These are phyloP conservation scores for Chaetomium globosum DNA, from an alignment of 2,329 filamentous ascomycete species.

Conservation along the genomic window DNA sequence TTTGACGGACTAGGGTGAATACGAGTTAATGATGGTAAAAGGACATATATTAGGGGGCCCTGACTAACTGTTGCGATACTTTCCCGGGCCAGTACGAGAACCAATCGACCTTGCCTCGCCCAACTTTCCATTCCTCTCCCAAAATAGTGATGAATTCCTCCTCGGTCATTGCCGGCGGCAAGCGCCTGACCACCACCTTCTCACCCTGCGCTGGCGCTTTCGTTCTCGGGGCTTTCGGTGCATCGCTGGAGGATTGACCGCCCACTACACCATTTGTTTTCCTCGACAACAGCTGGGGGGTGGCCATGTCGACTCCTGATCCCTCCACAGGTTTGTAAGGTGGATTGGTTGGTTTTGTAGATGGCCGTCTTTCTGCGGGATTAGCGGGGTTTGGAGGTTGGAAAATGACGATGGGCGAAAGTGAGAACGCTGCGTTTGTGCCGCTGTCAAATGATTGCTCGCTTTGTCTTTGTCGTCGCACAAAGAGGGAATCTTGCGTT, in stretches of 20 bases:
- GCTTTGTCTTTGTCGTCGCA: neutral
- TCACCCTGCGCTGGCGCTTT: constrained; percentile 64
- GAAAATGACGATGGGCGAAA: neutral
- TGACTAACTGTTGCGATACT: constrained; percentile 75
- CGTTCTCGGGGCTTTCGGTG: constrained; percentile 50
- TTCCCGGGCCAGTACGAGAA: constrained; percentile 68
- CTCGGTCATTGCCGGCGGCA: constrained; percentile 83
- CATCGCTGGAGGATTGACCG: constrained; percentile 48
- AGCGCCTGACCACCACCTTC: constrained; percentile 80
- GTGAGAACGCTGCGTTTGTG: neutral
- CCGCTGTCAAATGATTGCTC: neutral
- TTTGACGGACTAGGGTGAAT: constrained; percentile 79
- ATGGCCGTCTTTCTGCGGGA: neutral
- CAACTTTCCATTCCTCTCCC: constrained; percentile 78
- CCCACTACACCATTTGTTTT: constrained; percentile 56
- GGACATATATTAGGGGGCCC: constrained; percentile 10
- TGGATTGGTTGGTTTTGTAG: neutral
- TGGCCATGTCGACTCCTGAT: constrained; percentile 18
- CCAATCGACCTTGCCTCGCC: constrained; percentile 86
- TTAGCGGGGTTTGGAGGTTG: neutral
- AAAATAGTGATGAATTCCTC: constrained; percentile 72
- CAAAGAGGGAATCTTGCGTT: neutral
- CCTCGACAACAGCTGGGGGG: constrained; percentile 40
- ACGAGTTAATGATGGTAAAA: constrained; percentile 20
- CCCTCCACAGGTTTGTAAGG: neutral